Base-by-base conservation (phyloP, 2,329 filamentous ascomycete species). In the Sphaerostilbella broomeana region DNA sequence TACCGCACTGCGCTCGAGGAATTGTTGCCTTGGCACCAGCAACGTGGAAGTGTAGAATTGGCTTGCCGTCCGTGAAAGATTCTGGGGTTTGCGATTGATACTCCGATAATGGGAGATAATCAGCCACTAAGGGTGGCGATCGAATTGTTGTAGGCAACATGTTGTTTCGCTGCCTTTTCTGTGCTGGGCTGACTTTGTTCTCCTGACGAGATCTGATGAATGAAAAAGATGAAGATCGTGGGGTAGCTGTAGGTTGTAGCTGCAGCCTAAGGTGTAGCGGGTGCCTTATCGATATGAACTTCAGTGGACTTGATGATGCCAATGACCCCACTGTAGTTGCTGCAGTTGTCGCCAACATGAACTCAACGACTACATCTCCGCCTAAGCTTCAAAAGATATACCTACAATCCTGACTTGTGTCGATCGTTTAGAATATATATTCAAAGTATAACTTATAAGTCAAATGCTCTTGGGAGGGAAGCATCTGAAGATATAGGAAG, bases 31-130 rank as follows among this genome's bases (percentile, higher is more conserved):
- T 78, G 40, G 77, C 69, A 42, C 68, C 65, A 10, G 66, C 50
- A 26, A 73, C 68, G 52, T 81, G 75, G 49, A 74, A 75, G 61
- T 89, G 77, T 4, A 89, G 72, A 29, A 89, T 72, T 2, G 84
- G 78, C 54, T 83, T 85, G 19, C 75, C 77, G 50, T 72, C 75
- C 51, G 80, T 81, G 63, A 89, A 90, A 28, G 75, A 81, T 42
- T 70, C 68, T 1, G 85, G 85, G 1, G 85, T 90, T 53, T 80
- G 77, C 37, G 78, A 69, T 58, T 86, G 76, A 56, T 87, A 84
- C 45, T 86, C 79, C 42, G 71, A 66, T 31, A 89, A 70, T 4
- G 75, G 66, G 22, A 72, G 78, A 61, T 79, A 89, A 55, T 79
- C 74, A 24, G 67, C 67, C 11, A 69, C 53, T 12, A 69, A 63